These are phyloP conservation scores for Lathyrus sativus DNA, from an alignment of 306 rosid species.

Conservation along the genomic window DNA sequence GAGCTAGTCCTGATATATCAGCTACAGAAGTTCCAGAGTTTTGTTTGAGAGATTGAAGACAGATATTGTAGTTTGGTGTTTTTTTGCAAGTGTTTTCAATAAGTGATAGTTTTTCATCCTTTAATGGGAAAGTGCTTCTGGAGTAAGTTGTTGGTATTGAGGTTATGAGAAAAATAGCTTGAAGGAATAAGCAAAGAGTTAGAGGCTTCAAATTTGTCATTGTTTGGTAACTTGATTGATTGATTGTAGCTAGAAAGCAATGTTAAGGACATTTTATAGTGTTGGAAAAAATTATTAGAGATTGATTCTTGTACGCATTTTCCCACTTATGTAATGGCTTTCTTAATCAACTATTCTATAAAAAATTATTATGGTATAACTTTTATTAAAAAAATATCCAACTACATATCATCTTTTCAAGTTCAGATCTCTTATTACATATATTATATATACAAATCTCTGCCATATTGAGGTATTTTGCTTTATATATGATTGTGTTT, in stretches of 20 bases:
- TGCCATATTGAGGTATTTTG: neutral
- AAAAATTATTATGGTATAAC: neutral
- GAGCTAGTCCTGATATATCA: slow-evolving; percentile 43
- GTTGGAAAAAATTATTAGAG: neutral
- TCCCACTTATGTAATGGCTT: neutral
- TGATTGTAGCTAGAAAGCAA: neutral
- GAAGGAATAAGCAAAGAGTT: slow-evolving; percentile 24
- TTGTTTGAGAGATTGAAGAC: slow-evolving; percentile 38
- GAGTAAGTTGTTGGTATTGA: slow-evolving; percentile 36
- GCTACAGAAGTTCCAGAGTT: slow-evolving; percentile 35
- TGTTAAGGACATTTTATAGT: slow-evolving; percentile 9
- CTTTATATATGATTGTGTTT: neutral
- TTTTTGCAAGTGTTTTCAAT: slow-evolving; percentile 49
- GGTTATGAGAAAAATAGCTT: slow-evolving; percentile 4
- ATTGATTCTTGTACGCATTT: slow-evolving; percentile 13
- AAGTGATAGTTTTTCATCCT: slow-evolving; percentile 26
- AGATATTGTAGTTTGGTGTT: slow-evolving; percentile 53
- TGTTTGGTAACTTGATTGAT: neutral
- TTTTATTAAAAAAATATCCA: neutral
- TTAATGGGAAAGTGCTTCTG: slow-evolving; percentile 5
- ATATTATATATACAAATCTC: neutral
- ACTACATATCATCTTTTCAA: neutral
- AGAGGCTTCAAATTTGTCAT: slow-evolving; percentile 28
- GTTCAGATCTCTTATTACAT: neutral
- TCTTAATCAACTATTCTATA: neutral